These are phyloP conservation scores for Suillus occidentalis DNA, from an alignment of 768 basidiomycete species.

Conservation along the genomic window DNA sequence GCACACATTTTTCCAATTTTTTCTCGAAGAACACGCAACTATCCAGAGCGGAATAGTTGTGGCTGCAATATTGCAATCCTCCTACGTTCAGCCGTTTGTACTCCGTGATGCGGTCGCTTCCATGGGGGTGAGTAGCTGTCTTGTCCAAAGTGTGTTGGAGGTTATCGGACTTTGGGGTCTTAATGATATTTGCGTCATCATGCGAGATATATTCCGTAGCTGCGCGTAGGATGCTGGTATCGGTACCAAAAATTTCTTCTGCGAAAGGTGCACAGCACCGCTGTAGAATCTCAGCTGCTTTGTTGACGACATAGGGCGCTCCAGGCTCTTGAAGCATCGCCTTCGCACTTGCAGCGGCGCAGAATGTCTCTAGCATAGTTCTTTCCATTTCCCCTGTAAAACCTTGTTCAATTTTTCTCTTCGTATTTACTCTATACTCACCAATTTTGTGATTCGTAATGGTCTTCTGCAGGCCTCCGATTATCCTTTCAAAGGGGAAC, in stretches of 20 bases:
- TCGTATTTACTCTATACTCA: slow-evolving; percentile 8
- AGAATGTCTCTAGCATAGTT: slow-evolving; percentile 12
- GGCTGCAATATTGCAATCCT: slow-evolving; percentile 7
- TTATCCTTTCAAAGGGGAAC: slow-evolving; percentile 33
- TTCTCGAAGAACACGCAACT: slow-evolving; percentile 8
- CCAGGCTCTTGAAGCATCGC: slow-evolving; percentile 7
- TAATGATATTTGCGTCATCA: not conserved
- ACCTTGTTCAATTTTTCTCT: not conserved
- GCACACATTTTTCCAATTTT: not conserved
- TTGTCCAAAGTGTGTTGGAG: not conserved
- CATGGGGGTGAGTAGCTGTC: not conserved
- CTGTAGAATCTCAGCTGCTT: not conserved
- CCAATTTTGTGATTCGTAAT: slow-evolving; percentile 26
- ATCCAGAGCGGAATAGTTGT: not conserved
- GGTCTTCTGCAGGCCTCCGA: slow-evolving; percentile 25
- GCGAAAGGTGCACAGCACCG: not conserved
- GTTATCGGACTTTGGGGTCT: not conserved
- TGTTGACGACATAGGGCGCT: not conserved
- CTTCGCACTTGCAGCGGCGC: slow-evolving; percentile 5
- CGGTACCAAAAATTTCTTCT: not conserved
- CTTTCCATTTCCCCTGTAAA: slow-evolving; percentile 10
- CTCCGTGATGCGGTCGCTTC: not conserved
- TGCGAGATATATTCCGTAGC: not conserved
- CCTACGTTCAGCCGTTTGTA: not conserved
- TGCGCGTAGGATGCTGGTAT: not conserved